phyloP scores from a whole-genome alignment of 2,329 filamentous ascomycete species.

The Sarocladiaceae sp. region DNA sequence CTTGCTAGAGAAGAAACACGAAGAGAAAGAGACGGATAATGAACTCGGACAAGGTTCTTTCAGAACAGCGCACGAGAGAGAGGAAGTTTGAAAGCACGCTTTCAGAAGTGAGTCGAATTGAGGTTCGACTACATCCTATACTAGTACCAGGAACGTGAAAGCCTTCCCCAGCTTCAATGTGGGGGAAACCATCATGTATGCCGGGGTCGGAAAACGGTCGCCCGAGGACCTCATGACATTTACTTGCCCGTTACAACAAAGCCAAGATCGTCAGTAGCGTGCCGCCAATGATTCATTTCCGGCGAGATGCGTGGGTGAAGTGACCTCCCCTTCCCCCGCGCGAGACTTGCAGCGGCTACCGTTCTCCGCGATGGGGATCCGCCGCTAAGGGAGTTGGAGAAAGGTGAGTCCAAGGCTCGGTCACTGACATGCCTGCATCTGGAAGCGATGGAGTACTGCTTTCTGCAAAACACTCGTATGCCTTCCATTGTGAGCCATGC shows the following conservation, averaged over 20 bases:
- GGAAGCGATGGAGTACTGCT: too few relatives aligned
- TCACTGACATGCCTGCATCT: too few relatives aligned
- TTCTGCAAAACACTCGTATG: too few relatives aligned
- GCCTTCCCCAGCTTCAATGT: background rate
- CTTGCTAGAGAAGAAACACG: background rate
- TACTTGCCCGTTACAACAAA: background rate
- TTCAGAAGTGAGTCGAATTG: background rate
- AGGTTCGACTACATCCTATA: background rate
- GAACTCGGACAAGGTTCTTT: too few relatives aligned
- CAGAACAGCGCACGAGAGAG: too few relatives aligned
- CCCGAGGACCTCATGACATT: background rate
- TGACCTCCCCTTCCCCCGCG: constrained; percentile 3
- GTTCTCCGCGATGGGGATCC: constrained; percentile 1
- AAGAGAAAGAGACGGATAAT: background rate
- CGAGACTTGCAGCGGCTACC: constrained; percentile 7
- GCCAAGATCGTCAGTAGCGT: background rate
- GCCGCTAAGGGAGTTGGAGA: constrained; percentile 2
- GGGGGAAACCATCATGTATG: background rate
- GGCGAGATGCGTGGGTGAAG: background rate
- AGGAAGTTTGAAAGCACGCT: too few relatives aligned
- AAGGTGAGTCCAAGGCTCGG: too few relatives aligned
- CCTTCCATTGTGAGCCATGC: too few relatives aligned
- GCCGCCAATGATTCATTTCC: constrained; percentile 7
- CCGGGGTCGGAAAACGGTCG: background rate
- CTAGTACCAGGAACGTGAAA: background rate